phyloP scores from a whole-genome alignment of 768 basidiomycete genomes.

The Rhodotorula babjevae region DNA sequence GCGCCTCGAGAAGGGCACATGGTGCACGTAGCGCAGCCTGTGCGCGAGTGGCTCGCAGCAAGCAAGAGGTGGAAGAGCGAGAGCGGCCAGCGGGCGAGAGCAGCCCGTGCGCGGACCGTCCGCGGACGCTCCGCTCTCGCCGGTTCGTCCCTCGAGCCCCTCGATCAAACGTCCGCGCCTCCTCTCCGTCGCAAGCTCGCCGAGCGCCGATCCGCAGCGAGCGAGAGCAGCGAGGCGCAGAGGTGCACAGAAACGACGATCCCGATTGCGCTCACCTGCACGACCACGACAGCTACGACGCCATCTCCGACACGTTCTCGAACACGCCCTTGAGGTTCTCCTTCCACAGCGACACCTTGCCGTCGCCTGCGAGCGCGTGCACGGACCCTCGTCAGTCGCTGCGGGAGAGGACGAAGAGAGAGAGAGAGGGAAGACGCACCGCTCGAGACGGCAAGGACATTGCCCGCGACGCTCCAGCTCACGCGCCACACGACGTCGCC shows the following conservation, averaged over 20 bases:
- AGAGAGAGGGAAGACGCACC: constrained; percentile 11
- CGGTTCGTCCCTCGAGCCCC: neutral
- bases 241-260: too few relatives aligned
- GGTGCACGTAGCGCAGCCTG: neutral
- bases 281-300: constrained; percentile 6
- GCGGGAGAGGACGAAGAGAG: too few relatives aligned
- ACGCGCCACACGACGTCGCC: constrained; percentile 99
- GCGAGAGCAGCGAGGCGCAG: too few relatives aligned
- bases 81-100: neutral
- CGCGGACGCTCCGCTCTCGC: neutral
- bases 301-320: constrained; percentile 85
- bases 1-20: constrained; percentile 9
- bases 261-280: too few relatives aligned
- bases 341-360: constrained; percentile 97
- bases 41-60: neutral
- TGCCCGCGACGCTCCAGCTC: constrained; percentile 94
- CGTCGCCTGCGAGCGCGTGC: constrained; percentile 59
- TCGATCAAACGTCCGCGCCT: neutral
- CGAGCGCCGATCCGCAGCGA: too few relatives aligned
- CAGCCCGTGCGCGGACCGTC: neutral
- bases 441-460: constrained; percentile 90
- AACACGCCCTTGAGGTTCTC: constrained; percentile 90
- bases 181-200: too few relatives aligned
- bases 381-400: neutral
- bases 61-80: neutral